These are phyloP conservation scores for Carallia pectinifolia DNA, from an alignment of 345 rosid genomes.

Conservation along the genomic window DNA sequence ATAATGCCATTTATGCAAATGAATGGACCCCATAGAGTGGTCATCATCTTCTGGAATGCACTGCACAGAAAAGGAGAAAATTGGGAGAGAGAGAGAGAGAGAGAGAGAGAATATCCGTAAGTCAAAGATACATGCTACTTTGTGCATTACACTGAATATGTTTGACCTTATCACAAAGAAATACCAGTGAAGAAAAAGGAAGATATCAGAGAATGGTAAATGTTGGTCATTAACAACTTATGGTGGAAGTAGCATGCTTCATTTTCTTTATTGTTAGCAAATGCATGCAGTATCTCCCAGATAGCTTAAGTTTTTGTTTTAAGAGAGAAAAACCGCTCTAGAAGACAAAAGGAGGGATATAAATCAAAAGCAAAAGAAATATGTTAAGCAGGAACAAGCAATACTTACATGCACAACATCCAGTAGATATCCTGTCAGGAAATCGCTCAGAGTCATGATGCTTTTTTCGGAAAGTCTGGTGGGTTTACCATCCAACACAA, in stretches of 20 bases:
- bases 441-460: constrained; percentile 44
- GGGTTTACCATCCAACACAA: constrained; percentile 61
- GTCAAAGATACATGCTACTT: background rate
- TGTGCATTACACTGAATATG: background rate
- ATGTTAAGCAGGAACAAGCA: constrained; percentile 5
- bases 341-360: background rate
- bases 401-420: constrained; percentile 55
- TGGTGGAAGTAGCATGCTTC: background rate
- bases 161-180: background rate
- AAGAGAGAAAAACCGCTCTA: background rate
- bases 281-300: background rate
- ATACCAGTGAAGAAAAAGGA: background rate
- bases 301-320: background rate
- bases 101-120: background rate
- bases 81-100: background rate
- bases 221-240: background rate
- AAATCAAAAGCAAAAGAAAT: background rate
- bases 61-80: constrained; percentile 39
- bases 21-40: constrained; percentile 21
- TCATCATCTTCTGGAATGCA: constrained; percentile 43
- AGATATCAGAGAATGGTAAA: background rate
- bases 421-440: constrained; percentile 55
- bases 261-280: background rate
- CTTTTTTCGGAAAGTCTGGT: constrained; percentile 64
- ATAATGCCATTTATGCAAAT: constrained; percentile 32